These are phyloP conservation scores for Talaromyces islandicus DNA, from an alignment of 2,329 filamentous ascomycete genomes.

Conservation along the genomic window DNA sequence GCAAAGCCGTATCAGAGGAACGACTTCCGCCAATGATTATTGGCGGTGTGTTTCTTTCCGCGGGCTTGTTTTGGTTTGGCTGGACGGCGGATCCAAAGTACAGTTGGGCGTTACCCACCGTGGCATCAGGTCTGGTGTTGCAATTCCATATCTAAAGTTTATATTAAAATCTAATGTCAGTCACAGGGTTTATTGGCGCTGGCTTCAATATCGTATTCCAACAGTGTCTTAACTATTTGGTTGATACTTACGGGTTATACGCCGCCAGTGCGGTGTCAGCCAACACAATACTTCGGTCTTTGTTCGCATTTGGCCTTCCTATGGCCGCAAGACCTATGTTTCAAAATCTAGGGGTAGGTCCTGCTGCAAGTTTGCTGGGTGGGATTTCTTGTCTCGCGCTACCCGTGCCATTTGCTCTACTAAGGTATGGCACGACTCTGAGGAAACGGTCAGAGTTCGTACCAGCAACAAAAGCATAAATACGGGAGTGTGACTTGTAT, in stretches of 20 bases:
- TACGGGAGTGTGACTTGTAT: neutral
- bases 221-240: conserved; percentile 38
- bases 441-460: conserved; percentile 5
- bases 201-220: conserved; percentile 20
- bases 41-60: conserved; percentile 38
- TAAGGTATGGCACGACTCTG: conserved; percentile 2
- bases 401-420: conserved; percentile 3
- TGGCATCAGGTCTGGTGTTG: conserved; percentile 19
- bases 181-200: conserved; percentile 9
- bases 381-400: conserved; percentile 3
- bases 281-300: conserved; percentile 38
- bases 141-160: neutral
- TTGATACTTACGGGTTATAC: conserved; percentile 32
- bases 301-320: conserved; percentile 29
- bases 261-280: conserved; percentile 37
- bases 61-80: conserved; percentile 40
- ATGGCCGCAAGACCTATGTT: conserved; percentile 34
- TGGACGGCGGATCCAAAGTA: conserved; percentile 33
- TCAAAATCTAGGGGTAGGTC: conserved; percentile 9
- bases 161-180: neutral
- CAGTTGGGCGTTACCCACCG: conserved; percentile 27
- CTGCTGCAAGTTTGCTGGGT: conserved; percentile 2
- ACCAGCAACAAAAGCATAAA: neutral
- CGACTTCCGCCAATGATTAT: conserved; percentile 42
- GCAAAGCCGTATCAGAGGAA: conserved; percentile 32